Conservation (phyloP, 106 monocot genomes). For the Apostasia ramifera region DNA sequence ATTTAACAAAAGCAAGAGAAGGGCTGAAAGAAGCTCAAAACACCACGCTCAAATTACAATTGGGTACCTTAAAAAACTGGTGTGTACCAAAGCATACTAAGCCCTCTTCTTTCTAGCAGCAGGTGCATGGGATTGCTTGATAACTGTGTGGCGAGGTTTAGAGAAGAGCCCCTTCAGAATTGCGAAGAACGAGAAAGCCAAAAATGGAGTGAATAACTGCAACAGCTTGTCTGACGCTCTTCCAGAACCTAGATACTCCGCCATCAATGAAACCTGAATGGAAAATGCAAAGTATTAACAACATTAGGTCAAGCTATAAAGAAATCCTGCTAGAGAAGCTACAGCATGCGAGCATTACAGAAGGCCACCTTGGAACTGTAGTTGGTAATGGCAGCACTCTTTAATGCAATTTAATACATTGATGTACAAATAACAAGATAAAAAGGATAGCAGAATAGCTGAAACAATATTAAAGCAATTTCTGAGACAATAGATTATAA, state of each 20-base stretch:
- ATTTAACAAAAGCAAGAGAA: too few relatives aligned
- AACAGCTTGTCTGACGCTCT: slow-evolving; percentile 56
- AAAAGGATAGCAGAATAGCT: too few relatives aligned
- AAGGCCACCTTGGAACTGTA: too few relatives aligned
- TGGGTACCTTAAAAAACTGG: too few relatives aligned
- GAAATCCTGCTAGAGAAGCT: neutral
- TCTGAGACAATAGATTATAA: too few relatives aligned
- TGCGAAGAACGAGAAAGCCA: slow-evolving; percentile 39
- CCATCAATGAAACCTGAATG: slow-evolving; percentile 58
- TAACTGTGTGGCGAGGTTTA: slow-evolving; percentile 6
- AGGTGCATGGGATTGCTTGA: slow-evolving; percentile 14
- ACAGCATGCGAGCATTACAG: too few relatives aligned
- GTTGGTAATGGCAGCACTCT: too few relatives aligned
- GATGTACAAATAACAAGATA: too few relatives aligned
- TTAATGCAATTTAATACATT: too few relatives aligned
- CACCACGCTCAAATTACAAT: too few relatives aligned
- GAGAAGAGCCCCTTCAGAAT: slow-evolving; percentile 50
- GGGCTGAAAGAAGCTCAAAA: too few relatives aligned
- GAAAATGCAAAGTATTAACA: neutral
- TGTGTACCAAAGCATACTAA: slow-evolving; percentile 4
- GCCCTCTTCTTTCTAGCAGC: slow-evolving; percentile 53
- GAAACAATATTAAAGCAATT: too few relatives aligned
- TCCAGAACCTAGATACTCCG: slow-evolving; percentile 55
- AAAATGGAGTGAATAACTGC: slow-evolving; percentile 61
- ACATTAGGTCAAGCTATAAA: neutral